Conservation (phyloP, 805 yeast genomes). For the Novakomyces olei region DNA sequence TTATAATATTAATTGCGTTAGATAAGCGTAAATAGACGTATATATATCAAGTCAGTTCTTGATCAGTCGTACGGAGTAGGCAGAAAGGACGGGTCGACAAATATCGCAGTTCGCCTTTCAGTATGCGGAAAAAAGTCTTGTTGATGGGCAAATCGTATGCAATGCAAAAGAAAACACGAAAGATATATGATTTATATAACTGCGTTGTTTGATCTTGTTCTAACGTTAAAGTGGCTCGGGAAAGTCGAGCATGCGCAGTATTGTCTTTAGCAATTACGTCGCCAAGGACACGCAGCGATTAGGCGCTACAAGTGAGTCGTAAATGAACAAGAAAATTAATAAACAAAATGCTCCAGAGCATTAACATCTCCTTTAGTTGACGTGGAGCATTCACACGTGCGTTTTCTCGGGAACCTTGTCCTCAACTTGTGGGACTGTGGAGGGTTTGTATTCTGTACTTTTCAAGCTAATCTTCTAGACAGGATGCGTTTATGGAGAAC, state of each 20-base stretch:
- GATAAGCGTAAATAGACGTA: no score
- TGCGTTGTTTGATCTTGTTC: no score
- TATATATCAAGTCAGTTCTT: no score
- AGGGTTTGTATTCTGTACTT: slow-evolving; percentile 21
- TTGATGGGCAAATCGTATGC: no score
- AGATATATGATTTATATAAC: no score
- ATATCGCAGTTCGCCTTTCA: not conserved
- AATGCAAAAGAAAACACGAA: no score
- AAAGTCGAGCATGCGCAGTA: slow-evolving; percentile 90
- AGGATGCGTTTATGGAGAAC: slow-evolving; percentile 88
- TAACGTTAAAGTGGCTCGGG: slow-evolving; percentile 96
- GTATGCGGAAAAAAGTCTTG: slow-evolving; percentile 9
- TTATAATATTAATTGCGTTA: no score
- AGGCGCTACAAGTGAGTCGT: slow-evolving; percentile 51
- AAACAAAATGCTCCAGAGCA: not conserved
- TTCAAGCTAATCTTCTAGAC: slow-evolving; percentile 19
- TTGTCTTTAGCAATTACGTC: slow-evolving; percentile 83
- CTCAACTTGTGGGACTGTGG: slow-evolving; percentile 96
- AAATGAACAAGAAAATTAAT: not conserved
- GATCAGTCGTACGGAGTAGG: no score
- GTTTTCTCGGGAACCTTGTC: slow-evolving; percentile 88
- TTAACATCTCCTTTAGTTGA: slow-evolving; percentile 37
- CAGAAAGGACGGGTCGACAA: not conserved
- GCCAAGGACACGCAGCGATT: slow-evolving; percentile 88
- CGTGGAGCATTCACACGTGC: slow-evolving; percentile 87